phyloP scores from a whole-genome alignment of 2,329 filamentous ascomycete genomes.

The Colletotrichum sp. region DNA sequence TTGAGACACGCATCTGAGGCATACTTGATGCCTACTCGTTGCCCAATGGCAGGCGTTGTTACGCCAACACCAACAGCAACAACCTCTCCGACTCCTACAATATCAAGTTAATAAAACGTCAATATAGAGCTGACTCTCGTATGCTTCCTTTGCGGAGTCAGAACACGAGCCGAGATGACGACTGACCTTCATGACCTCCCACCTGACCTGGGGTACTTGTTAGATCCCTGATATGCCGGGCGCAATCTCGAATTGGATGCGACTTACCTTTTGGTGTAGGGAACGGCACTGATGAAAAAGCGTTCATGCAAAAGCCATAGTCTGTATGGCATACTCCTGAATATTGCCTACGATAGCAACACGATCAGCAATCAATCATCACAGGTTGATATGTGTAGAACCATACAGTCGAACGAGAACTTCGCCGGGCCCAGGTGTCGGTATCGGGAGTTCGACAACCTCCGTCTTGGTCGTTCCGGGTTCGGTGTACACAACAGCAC shows the following conservation, averaged over 20 bases:
- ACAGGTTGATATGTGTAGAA: background rate
- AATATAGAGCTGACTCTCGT: background rate
- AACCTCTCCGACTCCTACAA: slow-evolving; percentile 19
- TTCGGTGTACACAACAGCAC: slow-evolving; percentile 27
- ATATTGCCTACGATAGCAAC: slow-evolving; percentile 18
- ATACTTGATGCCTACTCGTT: slow-evolving; percentile 25
- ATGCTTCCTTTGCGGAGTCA: background rate
- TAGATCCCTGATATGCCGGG: background rate
- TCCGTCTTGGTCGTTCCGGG: slow-evolving; percentile 29
- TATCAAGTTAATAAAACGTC: background rate
- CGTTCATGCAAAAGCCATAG: slow-evolving; percentile 26
- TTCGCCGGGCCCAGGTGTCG: slow-evolving; percentile 26
- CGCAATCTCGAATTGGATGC: background rate
- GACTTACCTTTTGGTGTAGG: slow-evolving; percentile 10
- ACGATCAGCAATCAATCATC: background rate
- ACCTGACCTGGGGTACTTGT: slow-evolving; percentile 21
- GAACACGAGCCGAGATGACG: too few species aligned
- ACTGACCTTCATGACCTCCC: slow-evolving; percentile 24
- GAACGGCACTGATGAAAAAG: slow-evolving; percentile 21
- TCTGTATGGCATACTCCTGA: slow-evolving; percentile 32
- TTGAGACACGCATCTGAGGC: slow-evolving; percentile 24
- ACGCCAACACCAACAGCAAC: slow-evolving; percentile 21
- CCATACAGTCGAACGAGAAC: slow-evolving; percentile 28
- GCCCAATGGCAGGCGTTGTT: slow-evolving; percentile 16
- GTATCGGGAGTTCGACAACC: slow-evolving; percentile 27